Evolutionary conservation across 768 basidiomycete species (phyloP).

Genomic region (Pleurotus ostreatus): DNA sequence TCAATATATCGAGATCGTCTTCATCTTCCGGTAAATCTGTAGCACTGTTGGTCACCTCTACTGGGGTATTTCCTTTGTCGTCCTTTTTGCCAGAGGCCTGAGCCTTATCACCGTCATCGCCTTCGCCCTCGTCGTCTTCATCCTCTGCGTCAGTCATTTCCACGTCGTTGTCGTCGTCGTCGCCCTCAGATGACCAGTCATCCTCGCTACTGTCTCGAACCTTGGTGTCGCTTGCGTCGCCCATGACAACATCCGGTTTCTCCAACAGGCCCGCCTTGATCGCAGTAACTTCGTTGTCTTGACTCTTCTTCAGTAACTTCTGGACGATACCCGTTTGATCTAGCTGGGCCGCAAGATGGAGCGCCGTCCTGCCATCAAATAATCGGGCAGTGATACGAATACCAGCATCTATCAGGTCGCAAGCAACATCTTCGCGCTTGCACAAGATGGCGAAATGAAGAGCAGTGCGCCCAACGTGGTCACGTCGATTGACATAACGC

Average conservation of each 20-base stretch:
- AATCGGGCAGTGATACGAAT: conserved; percentile 53
- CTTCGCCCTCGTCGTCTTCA: conserved; percentile 25
- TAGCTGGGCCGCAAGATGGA: conserved; percentile 55
- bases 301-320: conserved; percentile 50
- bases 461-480: conserved; percentile 58
- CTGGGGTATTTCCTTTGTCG: conserved; percentile 9
- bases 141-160: conserved; percentile 20
- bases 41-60: conserved; percentile 14
- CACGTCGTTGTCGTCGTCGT: conserved; percentile 21
- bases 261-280: conserved; percentile 18
- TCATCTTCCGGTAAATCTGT: conserved; percentile 41
- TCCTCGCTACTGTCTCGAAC: conserved; percentile 42
- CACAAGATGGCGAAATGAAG: conserved; percentile 56
- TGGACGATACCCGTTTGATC: conserved; percentile 36
- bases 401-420: conserved; percentile 49
- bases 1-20: conserved; percentile 51
- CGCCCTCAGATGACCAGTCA: conserved; percentile 45
- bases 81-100: not conserved
- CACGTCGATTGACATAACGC: conserved; percentile 39
- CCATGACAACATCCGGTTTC: conserved; percentile 20
- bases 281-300: conserved; percentile 27
- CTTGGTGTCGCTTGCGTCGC: conserved; percentile 16
- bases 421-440: conserved; percentile 40
- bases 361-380: conserved; percentile 49
- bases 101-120: conserved; percentile 16